Base-by-base conservation (phyloP, 441 rosid species). In the Eruca vesicaria region DNA sequence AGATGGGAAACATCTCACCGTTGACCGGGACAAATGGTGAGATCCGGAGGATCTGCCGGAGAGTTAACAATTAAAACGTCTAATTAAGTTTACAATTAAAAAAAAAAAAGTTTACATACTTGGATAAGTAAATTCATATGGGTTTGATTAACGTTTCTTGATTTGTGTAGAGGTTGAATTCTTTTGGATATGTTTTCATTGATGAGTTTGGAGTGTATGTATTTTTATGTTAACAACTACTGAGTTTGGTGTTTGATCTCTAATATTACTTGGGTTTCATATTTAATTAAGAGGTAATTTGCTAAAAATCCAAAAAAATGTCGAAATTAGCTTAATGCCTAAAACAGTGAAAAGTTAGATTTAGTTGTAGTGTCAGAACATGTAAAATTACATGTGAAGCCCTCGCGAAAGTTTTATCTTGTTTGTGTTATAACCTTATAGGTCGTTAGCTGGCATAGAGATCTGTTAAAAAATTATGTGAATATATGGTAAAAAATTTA, bases 1-100 rank as follows among this genome's bases (percentile, higher is more conserved):
- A 78, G 32, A 90, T 88, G 96, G 92, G 93, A 16, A 85, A 85
- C 12, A 84, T 88, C 26, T 74, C 84, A 52, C 92, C 90, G 0
- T 66, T 85, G 63, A 87, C 85, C 0, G 90, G 94, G 10, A 73
- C 7, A 5, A 67, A 20, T 31, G 93, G 92, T 15, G 86, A 89
- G 75, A 84, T 87, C 19, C 80, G 93, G 68, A 26, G 75, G 6
- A 77, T 85, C 11, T 90, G 92, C 28, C 80, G 78, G 79, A 82
- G 69, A 56, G 85, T 90, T 9, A 87, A 87, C 58, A 81, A 86
- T 75, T 36, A 16, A 23, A 50, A 82, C 61, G 38, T 20, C 33
- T 85, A 78, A 33, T 36, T 23, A 32, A n/a, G n/a, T n/a, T n/a
- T n/a, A n/a, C n/a, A n/a, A n/a, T n/a, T n/a, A n/a, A n/a, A n/a